Evolutionary conservation across 2,329 filamentous ascomycete genomes (phyloP).

Genomic region (Clarireedia hainanense): DNA sequence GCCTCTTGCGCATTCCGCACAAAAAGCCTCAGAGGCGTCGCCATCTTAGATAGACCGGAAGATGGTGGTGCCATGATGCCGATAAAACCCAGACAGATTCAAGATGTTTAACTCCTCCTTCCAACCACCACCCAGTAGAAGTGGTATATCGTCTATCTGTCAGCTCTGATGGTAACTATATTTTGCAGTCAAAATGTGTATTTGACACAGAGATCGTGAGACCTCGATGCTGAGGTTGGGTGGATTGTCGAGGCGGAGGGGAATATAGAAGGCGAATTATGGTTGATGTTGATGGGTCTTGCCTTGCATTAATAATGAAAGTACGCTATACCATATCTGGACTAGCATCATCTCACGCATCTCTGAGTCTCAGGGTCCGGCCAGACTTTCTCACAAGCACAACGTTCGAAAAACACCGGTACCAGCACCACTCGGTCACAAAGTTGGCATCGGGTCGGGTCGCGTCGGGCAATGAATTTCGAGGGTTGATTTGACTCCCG

Average conservation of each 20-base stretch:
- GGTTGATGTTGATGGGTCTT: background rate
- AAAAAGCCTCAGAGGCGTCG: slow-evolving; percentile 1
- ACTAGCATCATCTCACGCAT: background rate
- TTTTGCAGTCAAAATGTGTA: background rate
- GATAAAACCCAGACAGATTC: slow-evolving; percentile 5
- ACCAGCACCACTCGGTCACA: no score
- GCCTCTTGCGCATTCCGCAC: background rate
- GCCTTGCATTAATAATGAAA: background rate
- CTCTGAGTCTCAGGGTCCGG: no score
- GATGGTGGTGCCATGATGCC: slow-evolving; percentile 5
- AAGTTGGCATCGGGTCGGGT: no score
- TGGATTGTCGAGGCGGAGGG: background rate
- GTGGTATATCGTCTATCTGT: background rate
- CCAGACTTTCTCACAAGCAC: no score
- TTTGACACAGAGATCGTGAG: background rate
- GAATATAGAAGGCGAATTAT: background rate
- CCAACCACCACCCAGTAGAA: slow-evolving; percentile 6
- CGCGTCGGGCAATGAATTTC: no score
- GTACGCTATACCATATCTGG: background rate
- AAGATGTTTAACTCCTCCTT: slow-evolving; percentile 4
- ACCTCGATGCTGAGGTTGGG: background rate
- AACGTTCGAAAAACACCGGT: no score
- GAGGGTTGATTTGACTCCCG: no score
- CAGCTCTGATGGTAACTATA: background rate
- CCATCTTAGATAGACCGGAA: slow-evolving; percentile 3